Evolutionary conservation across 2,329 filamentous ascomycete genomes (phyloP).

Genomic region (Corinectria fuckeliana): DNA sequence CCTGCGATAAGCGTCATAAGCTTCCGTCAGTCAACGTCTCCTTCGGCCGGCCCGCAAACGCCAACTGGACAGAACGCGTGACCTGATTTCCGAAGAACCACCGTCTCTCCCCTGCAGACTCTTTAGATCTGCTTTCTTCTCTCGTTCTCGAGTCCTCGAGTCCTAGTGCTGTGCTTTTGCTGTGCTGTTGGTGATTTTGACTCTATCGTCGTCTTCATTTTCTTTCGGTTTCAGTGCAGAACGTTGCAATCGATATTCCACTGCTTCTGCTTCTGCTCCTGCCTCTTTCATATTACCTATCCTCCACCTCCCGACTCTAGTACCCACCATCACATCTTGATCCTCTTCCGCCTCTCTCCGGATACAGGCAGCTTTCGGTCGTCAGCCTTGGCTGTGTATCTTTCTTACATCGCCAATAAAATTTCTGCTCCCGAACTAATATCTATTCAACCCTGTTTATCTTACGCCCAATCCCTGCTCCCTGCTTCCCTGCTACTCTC

Average conservation of each 20-base stretch:
- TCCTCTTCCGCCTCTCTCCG: not conserved
- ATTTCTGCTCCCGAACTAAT: slow-evolving; percentile 4
- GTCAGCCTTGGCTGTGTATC: not conserved
- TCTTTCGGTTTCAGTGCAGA: not conserved
- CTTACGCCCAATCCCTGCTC: not conserved
- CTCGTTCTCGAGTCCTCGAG: not conserved
- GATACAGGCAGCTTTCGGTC: not conserved
- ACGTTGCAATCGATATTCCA: not conserved
- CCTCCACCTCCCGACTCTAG: not conserved
- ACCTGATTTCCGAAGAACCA: not conserved
- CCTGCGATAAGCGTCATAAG: slow-evolving; percentile 38
- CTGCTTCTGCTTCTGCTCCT: not conserved
- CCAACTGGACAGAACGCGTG: slow-evolving; percentile 7
- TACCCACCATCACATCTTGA: not conserved
- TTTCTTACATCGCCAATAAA: not conserved
- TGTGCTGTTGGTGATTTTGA: too few species aligned
- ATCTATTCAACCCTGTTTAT: slow-evolving; percentile 5
- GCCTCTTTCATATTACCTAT: not conserved
- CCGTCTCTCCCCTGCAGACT: not conserved
- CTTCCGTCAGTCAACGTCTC: slow-evolving; percentile 13
- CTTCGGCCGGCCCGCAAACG: slow-evolving; percentile 23
- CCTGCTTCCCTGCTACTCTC: slow-evolving; percentile 7
- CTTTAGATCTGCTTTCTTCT: not conserved
- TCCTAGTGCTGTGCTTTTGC: not conserved
- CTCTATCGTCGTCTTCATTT: not conserved